Base-by-base conservation (phyloP, 2,329 filamentous ascomycete species). In the Fusarium continuum region DNA sequence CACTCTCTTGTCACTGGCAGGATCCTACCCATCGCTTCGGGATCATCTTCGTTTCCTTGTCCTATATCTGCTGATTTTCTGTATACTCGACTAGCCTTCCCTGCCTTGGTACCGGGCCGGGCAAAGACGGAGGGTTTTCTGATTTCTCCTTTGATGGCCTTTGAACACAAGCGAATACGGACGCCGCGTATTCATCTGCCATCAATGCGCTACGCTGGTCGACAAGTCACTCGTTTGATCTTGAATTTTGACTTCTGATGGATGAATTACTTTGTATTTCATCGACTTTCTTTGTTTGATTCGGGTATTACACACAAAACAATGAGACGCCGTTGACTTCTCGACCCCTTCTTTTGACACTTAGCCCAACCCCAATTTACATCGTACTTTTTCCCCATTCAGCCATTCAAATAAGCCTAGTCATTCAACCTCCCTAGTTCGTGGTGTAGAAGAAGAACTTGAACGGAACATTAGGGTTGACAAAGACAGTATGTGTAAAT, bases 321-420 rank as follows among this genome's bases (percentile, higher is more conserved):
- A 61, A 52, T 53, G 43, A 51, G 54, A 66, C 53, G 40, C 56
- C 62, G 54, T 64, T 54, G 23, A 32, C 53, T 58, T 45, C 35
- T 55, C 29, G 28, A 43, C 40, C 57, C 50, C 26, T 14, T 26
- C 13, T 29, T 29, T 29, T 4, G 13, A 6, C 11, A 14, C 28
- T 14, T 25, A 28, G 16, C 19, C 22, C 20, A 20, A 43, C 29
- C 38, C 43, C 28, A 45, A 36, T 35, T 54, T 31, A 26, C 41
- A 52, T 51, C 34, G 36, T 41, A 19, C 36, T 47, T 65, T 61
- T 47, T 58, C 58, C 60, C 61, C 56, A 26, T 20, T 64, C 52
- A 32, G 62, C 54, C 61, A 19, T 64, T 38, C 45, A 43, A 55
- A 47, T 40, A 32, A 48, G 2, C 44, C 55, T 43, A 57, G 52